phyloP scores from a whole-genome alignment of 331 rosid genomes.

The Cydonia oblonga region DNA sequence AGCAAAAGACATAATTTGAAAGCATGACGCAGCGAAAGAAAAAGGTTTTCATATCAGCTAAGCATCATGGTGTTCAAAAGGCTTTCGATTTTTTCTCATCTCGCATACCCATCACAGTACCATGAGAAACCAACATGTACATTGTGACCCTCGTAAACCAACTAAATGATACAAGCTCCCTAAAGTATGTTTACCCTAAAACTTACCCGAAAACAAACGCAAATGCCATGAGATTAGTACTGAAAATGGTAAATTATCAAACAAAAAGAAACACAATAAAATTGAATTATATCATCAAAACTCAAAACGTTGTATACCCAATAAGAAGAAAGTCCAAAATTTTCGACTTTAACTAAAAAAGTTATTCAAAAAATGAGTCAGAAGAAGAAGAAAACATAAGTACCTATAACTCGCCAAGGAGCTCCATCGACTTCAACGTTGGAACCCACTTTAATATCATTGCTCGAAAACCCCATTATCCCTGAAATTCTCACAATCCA shows the following conservation, averaged over 20 bases:
- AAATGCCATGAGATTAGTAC: not conserved
- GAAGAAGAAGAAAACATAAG: not conserved
- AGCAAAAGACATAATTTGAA: not conserved
- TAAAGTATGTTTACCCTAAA: not conserved
- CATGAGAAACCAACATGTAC: not conserved
- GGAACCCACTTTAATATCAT: conserved; percentile 78
- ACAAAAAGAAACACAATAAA: not conserved
- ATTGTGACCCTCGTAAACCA: not conserved
- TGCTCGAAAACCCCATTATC: conserved; percentile 62
- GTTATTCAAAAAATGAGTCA: not conserved
- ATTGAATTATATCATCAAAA: not conserved
- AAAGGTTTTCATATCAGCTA: not conserved
- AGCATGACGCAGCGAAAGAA: not conserved
- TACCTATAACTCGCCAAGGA: conserved; percentile 81
- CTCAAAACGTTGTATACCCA: not conserved
- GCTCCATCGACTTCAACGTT: conserved; percentile 75
- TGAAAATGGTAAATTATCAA: not conserved
- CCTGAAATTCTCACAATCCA: conserved; percentile 15
- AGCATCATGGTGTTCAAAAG: not conserved
- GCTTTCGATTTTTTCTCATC: not conserved
- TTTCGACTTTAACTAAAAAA: not conserved
- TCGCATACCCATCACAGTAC: not conserved
- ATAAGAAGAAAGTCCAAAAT: not conserved
- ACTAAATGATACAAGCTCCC: not conserved
- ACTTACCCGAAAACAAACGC: not conserved